phyloP scores from a whole-genome alignment of 1,284 basidiomycete genomes.

The Paramarasmius palmivorus region DNA sequence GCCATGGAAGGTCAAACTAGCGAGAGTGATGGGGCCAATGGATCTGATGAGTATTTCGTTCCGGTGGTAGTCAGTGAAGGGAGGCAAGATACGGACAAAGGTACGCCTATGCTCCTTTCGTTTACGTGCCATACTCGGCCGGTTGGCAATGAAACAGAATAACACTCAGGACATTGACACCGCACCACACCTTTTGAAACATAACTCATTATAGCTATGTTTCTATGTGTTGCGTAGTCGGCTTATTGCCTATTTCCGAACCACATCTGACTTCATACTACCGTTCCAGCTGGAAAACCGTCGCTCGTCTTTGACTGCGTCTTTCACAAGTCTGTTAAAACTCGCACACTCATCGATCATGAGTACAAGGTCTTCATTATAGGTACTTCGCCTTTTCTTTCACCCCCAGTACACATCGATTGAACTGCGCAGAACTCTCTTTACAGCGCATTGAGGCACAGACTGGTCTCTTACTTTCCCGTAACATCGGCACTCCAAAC shows the following conservation, averaged over 20 bases:
- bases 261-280: neutral
- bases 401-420: neutral
- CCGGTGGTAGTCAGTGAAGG: slow-evolving; percentile 73
- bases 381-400: slow-evolving; percentile 39
- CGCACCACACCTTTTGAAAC: neutral
- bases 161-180: no score
- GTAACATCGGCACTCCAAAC: slow-evolving; percentile 67
- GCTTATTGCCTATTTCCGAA: neutral
- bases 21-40: slow-evolving; percentile 32
- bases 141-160: no score
- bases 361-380: slow-evolving; percentile 69
- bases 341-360: slow-evolving; percentile 54
- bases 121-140: no score
- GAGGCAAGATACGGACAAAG: slow-evolving; percentile 66
- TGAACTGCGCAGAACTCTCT: slow-evolving; percentile 50
- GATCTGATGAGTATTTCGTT: slow-evolving; percentile 53
- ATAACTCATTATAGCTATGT: neutral
- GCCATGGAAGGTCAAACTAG: slow-evolving; percentile 54
- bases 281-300: slow-evolving; percentile 57
- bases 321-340: slow-evolving; percentile 58
- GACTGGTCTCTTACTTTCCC: slow-evolving; percentile 54
- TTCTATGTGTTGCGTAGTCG: neutral
- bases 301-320: slow-evolving; percentile 73
- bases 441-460: slow-evolving; percentile 68
- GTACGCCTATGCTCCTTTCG: slow-evolving; percentile 31